Base-by-base conservation (phyloP, 2,329 filamentous ascomycete species). In the Ustilaginoidea virens region DNA sequence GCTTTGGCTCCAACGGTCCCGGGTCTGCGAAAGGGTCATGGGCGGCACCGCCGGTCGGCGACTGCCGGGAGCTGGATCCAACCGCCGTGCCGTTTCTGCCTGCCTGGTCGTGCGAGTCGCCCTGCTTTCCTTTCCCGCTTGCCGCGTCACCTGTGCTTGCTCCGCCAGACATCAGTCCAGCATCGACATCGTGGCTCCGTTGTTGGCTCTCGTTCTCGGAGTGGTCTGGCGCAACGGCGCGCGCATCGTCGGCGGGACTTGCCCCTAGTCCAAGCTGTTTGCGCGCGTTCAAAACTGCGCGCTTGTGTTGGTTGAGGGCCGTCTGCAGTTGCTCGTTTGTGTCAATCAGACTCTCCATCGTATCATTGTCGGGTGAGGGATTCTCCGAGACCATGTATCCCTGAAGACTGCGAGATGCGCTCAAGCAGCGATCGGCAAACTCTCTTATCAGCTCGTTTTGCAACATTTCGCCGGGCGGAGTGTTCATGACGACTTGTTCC, bases 301-400 rank as follows among this genome's bases (percentile, higher is more conserved):
- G 74, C 52, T 92, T 82, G 51, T 94, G 82, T 47, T 83, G 75
- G 38, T 74, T 90, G 23, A 87, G 63, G 0, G 86, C 77, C 25
- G 80, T 71, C 35, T 82, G 80, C 17, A 98, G 63, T 47, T 87
- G 80, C 52, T 96, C 90, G 48, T 92, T 93, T 10, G 83, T 90
- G 52, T 94, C 85, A 45, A 98, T 93, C 36, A 98, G 60, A 10
- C 74, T 86, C 47, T 90, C 74, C 69, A 96, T 83, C 1, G 87
- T 96, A 40, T 93, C 79, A 44, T 93, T 87, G 51, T 96, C 90
- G 0, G 87, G 86, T 1, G 70, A 49, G 0, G 87, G 86, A 47
- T 82, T 69, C 32, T 79, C 74, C 26, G 75, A 71, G 23, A 74
- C 65, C 62, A 96, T 93, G 55, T 92, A 96, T 18, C 65, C 64